Percentiles rank a stretch among this genome's conserved stretches.
These are phyloP conservation scores for Malus fusca DNA, from an alignment of 306 rosid genomes.

Conservation along the genomic window DNA sequence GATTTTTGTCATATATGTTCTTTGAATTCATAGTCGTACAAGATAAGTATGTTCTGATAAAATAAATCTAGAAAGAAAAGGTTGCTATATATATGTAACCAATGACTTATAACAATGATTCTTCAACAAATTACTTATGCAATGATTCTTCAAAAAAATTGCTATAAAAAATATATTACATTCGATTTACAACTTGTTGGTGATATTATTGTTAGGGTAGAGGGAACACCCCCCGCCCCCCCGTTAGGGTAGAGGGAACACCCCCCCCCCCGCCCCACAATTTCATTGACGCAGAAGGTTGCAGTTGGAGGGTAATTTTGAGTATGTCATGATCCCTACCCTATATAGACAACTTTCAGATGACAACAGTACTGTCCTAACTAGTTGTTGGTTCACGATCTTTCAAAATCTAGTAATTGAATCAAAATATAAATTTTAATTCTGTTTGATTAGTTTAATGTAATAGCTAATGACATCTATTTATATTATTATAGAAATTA, in stretches of 20 bases:
- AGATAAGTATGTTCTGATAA: too few species aligned
- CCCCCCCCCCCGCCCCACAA: background rate
- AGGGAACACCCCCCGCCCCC: too few species aligned
- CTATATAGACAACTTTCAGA: background rate
- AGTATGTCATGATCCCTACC: background rate
- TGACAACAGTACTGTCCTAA: background rate
- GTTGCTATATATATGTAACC: background rate
- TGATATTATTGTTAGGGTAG: too few species aligned
- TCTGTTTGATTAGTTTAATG: background rate
- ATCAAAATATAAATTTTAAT: background rate
- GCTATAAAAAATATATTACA: too few species aligned
- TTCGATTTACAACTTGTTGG: too few species aligned
- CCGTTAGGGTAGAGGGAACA: too few species aligned
- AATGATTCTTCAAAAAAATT: too few species aligned
- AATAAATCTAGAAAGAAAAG: background rate
- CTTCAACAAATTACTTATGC: too few species aligned
- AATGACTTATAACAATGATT: background rate
- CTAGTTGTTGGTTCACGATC: background rate
- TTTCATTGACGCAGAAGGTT: background rate
- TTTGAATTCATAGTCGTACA: too few species aligned
- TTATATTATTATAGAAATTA: background rate
- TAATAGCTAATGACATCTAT: background rate
- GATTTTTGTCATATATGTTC: too few species aligned
- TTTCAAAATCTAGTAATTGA: constrained; percentile 1
- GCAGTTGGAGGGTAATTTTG: background rate